These are phyloP conservation scores for Paramecium primaurelia DNA, from an alignment of 73 alveolate genomes.

Conservation along the genomic window DNA sequence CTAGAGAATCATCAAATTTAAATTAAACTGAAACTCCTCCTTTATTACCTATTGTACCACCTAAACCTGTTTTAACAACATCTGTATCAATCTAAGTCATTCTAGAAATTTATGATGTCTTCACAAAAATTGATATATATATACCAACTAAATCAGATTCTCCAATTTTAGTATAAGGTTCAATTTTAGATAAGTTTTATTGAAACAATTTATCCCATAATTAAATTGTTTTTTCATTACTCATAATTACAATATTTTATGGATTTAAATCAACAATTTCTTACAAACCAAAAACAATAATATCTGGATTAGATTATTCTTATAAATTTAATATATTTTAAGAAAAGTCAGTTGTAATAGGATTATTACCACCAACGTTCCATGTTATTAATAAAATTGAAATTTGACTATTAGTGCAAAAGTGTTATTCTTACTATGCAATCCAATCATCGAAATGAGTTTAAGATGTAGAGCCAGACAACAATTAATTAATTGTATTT, in stretches of 20 bases:
- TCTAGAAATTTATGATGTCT: slow-evolving; percentile 51
- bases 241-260: slow-evolving; percentile 66
- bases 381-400: slow-evolving; percentile 68
- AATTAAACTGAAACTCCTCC: slow-evolving; percentile 88
- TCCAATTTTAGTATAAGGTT: slow-evolving; percentile 66
- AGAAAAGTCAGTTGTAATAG: slow-evolving; percentile 68
- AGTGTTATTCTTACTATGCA: not conserved
- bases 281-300: slow-evolving; percentile 63
- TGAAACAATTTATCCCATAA: slow-evolving; percentile 57
- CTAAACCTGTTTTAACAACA: slow-evolving; percentile 85
- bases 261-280: slow-evolving; percentile 79
- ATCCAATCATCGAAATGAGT: slow-evolving; percentile 29
- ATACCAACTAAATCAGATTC: slow-evolving; percentile 78
- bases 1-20: slow-evolving; percentile 72
- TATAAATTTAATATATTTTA: slow-evolving; percentile 69
- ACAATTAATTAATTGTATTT: slow-evolving; percentile 64
- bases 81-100: slow-evolving; percentile 67
- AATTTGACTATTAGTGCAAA: slow-evolving; percentile 41
- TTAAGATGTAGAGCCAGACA: not conserved
- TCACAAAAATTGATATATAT: slow-evolving; percentile 67
- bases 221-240: slow-evolving; percentile 65
- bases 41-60: slow-evolving; percentile 94
- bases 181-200: slow-evolving; percentile 62
- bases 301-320: slow-evolving; percentile 65
- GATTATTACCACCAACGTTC: slow-evolving; percentile 78